Base-by-base conservation (phyloP, 805 yeast species). In the Teunomyces aglyptinius region DNA sequence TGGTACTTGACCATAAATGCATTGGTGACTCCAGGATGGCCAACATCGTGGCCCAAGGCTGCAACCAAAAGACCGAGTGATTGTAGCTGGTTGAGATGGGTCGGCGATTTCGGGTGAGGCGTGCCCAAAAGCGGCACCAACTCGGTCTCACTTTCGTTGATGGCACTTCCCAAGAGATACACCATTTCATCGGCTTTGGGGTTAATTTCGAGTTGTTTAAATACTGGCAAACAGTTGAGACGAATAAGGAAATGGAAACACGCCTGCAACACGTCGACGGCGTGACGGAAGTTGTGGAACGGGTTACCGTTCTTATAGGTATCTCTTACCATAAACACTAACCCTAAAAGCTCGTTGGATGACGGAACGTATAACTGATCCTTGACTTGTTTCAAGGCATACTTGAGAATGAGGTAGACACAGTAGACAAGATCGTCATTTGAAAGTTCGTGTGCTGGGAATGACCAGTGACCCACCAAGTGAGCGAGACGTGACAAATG, bases 1-100 rank as follows among this genome's bases (percentile, higher is more conserved):
- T 75, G 62, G 55, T 80, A 62, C 48, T 78, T 71, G 19, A 73
- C 68, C 62, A 92, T 68, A 53, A 89, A 82, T 31, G 81, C 79
- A 63, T 89, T 89, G 11, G 96, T 89, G n/a, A 90, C 81, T 1
- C 98, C 99, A 0, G 98, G 98, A 65, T 94, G 99, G 18, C 97
- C 96, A 27, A 88, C 82, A 64, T 94, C 99, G 68, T 94, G 99
- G 44, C 98, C 98, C 36, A 91, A 68, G 1, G 96, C 94, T 0
- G 96, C 87, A 10, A 91, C 70, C 28, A 88, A 75, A 22, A 89
- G 66, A 1, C 86, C 79, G 40, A 86, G 67, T 2, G 76, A 72
- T 54, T 85, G 85, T 26, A 65, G 45, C 20, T 26, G 26, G 22
- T 26, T 39, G 15, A 39, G 19, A 13, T 20, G 27, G 19, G 36